Base-by-base conservation (phyloP, 257 asterid species). In the Gardenia jasminoides region DNA sequence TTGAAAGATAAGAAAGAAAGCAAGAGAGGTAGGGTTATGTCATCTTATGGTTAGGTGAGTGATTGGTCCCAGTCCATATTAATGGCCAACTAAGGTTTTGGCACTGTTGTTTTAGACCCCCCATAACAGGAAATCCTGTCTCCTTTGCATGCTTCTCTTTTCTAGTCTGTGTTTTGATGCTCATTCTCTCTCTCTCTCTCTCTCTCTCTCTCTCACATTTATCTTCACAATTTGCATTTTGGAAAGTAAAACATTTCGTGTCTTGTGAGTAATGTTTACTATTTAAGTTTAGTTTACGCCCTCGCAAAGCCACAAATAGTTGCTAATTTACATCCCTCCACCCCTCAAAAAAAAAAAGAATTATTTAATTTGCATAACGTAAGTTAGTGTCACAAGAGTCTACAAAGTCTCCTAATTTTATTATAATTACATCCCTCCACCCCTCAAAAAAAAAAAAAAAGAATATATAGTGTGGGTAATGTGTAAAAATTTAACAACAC, bases 1-100 rank as follows among this genome's bases (percentile, higher is more conserved):
- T 78, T 52, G 56, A 76, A 56, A 41, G 80, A 73, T 11, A 66
- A 74, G 72, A 58, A 54, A 65, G 76, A 48, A 70, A 67, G 70
- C 15, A 68, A 67, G 59, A 26, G 81, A 28, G 43, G 79, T 77
- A 80, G 85, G 84, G 80, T 73, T 76, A 84, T 84, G 88, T 85
- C 83, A 80, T 82, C 47, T 74, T 83, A 72, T 70, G 88, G 79
- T 80, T 84, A 79, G 90, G 87, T 83, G 82, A 82, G 78, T 70
- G 30, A 33, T 79, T 61, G 84, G 85, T 76, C 85, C 86, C 88
- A 83, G 52, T 50, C 77, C 74, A 77, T 78, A 80, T 82, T 69
- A 82, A 87, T 84, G 89, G 85, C 84, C 88, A 85, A 82, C 89
- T 83, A 83, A 83, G 84, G 86, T 71, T 50, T 78, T 84, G 85